Evolutionary conservation across 2,329 filamentous ascomycete species (phyloP).

Genomic region (Fusarium heterosporum): DNA sequence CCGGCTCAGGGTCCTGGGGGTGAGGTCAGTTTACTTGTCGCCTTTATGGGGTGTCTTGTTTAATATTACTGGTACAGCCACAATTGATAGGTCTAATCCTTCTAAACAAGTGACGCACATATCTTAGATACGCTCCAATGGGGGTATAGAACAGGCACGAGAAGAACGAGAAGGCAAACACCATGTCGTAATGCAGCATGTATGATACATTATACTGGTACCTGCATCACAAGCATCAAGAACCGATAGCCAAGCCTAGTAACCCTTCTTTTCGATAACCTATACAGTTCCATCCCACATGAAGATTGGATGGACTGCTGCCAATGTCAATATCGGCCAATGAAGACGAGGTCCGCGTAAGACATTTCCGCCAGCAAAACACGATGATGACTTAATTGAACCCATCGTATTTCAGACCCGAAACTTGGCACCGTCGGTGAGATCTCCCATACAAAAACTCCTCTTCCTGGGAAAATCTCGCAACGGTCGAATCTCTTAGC

Average conservation of each 20-base stretch:
- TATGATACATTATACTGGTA: background rate
- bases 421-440: conserved; percentile 2
- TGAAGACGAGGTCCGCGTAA: background rate
- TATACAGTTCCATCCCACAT: background rate
- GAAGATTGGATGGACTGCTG: background rate
- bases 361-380: conserved; percentile 20
- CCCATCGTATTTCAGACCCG: conserved; percentile 10
- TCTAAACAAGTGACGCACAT: conserved; percentile 32
- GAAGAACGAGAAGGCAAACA: background rate
- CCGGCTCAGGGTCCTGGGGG: conserved; percentile 28
- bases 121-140: background rate
- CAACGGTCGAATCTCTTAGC: conserved; percentile 12
- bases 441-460: conserved; percentile 1
- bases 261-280: conserved; percentile 16
- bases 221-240: conserved; percentile 27
- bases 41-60: background rate
- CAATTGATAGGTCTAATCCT: conserved; percentile 2
- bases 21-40: background rate
- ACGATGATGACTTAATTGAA: background rate
- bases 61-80: background rate
- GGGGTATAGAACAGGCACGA: too few species aligned
- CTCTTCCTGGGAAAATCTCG: conserved; percentile 1
- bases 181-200: background rate
- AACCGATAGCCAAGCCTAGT: conserved; percentile 15
- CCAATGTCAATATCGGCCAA: background rate